A percentile compares a stretch with the other conserved stretches of the same genome.
Conservation (phyloP, 805 yeast species). For the Candida nemodendra region DNA sequence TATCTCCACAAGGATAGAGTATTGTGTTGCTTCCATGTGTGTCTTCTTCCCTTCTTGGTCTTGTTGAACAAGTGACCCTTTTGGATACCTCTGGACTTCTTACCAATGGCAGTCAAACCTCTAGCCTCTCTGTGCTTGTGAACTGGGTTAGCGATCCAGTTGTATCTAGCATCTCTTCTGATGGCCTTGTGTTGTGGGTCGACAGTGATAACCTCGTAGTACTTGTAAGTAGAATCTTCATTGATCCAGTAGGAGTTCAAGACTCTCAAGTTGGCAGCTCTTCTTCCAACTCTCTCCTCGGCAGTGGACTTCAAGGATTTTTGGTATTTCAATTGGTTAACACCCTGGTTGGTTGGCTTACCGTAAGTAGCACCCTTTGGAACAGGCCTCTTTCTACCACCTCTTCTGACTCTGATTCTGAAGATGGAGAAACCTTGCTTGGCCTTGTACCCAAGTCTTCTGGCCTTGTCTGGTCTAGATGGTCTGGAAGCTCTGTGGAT, state of each 20-base stretch:
- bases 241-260: constrained; percentile 99
- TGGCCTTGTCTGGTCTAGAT: constrained; percentile 99
- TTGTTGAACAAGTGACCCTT: constrained; percentile 99
- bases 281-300: constrained; percentile 99
- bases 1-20: constrained; percentile 99
- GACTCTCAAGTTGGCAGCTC: constrained; percentile 98
- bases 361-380: constrained; percentile 99
- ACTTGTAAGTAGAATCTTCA: constrained; percentile 99
- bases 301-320: constrained; percentile 97
- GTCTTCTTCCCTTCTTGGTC: constrained; percentile 98
- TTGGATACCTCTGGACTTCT: constrained; percentile 99
- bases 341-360: constrained; percentile 99
- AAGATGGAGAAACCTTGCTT: constrained; percentile 98
- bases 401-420: constrained; percentile 99
- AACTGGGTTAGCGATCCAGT: constrained; percentile 99
- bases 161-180: constrained; percentile 97
- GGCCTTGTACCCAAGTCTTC: constrained; percentile 99
- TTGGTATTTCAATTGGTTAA: constrained; percentile 98
- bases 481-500: constrained; percentile 99
- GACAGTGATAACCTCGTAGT: constrained; percentile 95
- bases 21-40: constrained; percentile 99
- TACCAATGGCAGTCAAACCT: constrained; percentile 97
- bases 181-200: constrained; percentile 98
- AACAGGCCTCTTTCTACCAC: constrained; percentile 99
- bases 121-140: constrained; percentile 99